Percentiles rank a stretch among this genome's conserved stretches.
Evolutionary conservation across 1,284 basidiomycete species (phyloP).

Genomic region (Salmacisia buchloeana): DNA sequence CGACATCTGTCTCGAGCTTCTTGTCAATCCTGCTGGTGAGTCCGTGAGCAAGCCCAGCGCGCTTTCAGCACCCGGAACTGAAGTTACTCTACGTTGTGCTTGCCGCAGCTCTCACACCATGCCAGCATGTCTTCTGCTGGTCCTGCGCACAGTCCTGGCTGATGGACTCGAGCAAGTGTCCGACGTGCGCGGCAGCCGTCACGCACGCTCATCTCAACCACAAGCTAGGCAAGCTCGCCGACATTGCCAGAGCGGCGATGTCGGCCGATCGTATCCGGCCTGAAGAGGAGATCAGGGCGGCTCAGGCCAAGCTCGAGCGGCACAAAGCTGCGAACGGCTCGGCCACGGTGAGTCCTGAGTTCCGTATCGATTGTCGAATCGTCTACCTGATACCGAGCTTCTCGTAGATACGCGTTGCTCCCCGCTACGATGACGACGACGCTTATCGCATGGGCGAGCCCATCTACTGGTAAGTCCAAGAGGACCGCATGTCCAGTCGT

Average conservation of each 20-base stretch:
- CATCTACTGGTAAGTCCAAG: not conserved
- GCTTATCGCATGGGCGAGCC: not conserved
- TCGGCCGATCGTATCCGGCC: not conserved
- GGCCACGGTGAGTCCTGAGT: not conserved
- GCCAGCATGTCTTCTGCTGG: constrained; percentile 8
- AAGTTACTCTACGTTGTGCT: not conserved
- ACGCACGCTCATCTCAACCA: constrained; percentile 4
- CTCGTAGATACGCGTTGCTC: not conserved
- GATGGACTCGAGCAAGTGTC: constrained; percentile 6
- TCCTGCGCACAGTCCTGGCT: constrained; percentile 1
- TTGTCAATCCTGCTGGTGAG: constrained; percentile 6
- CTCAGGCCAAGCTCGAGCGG: not conserved
- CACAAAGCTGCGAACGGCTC: not conserved
- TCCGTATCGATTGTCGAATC: not conserved
- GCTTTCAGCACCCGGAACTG: not conserved
- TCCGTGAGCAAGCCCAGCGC: not conserved
- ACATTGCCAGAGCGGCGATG: not conserved
- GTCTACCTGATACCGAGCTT: not conserved
- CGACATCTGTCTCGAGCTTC: constrained; percentile 8
- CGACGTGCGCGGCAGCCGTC: not conserved
- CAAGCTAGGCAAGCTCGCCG: constrained; percentile 5
- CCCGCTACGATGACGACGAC: not conserved
- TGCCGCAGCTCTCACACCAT: not conserved
- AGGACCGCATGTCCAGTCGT: not conserved
- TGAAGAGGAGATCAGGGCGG: not conserved